Evolutionary conservation across 768 basidiomycete species (phyloP), one percentile per base, ranked within the genome.

Genomic region (Suillus decipiens): DNA sequence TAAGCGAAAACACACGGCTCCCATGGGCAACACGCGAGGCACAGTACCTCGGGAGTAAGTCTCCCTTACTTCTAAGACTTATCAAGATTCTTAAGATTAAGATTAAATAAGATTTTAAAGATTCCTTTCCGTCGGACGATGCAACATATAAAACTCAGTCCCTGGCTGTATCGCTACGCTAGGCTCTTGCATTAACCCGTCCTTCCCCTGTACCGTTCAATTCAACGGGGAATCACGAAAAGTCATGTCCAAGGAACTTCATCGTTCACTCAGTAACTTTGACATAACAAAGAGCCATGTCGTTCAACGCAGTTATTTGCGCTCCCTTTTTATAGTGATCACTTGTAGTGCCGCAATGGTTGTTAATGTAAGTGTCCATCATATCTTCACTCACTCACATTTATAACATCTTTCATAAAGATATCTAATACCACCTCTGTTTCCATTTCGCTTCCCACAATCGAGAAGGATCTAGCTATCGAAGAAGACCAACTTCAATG

Each of bases 401-500:
- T 43, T 34, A 17, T 41, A 14, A 57, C 39, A 5, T 31, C 15
- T 17, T 37, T 22, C 5, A 17, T 9, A 0, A 51, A 80, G 79
- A 63, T 68, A 19, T 74, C 77, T 5, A 74, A 72, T 48, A 62
- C 67, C 5, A 85, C 84, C 2, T 74, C 84, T 0, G 77, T 84
- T 0, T 72, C 83, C 0, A 84, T 87, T 48, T 75, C 84, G 1
- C 73, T 88, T 1, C 82, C 86, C 2, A 77, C 79, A 0, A 85
- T 88, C n/a, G 80, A 79, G 37, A 71, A 68, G 7, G 81, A 82
- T 19, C 75, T 90, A 56, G 39, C 77, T 19, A 81, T 89, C 5
- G 70, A 75, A 28, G 79, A 87, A 58, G 74, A 80, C 37, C 76
- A 83, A 36, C 76, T 91, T 1, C 86, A 90, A 60, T 92, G 90